Percentiles rank a stretch among this genome's conserved stretches.
Conservation (phyloP, 2,329 filamentous ascomycete genomes). For the Capronia coronata region DNA sequence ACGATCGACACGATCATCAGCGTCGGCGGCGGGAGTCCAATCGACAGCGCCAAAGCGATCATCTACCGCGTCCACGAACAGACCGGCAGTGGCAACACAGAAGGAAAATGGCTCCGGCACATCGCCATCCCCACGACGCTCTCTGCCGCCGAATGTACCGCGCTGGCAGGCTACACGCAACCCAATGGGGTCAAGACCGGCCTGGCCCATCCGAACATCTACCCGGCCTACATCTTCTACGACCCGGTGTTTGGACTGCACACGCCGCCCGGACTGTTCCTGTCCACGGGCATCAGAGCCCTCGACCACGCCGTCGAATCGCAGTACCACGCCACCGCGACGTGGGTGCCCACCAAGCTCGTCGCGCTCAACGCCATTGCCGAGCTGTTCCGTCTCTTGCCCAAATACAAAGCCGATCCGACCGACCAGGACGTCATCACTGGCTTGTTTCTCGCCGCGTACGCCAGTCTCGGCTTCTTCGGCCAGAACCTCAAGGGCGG, state of each 20-base stretch:
- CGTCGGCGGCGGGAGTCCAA: constrained; percentile 51
- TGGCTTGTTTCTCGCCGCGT: constrained; percentile 48
- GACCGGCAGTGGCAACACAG: background rate
- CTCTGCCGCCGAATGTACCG: constrained; percentile 51
- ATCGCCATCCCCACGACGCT: constrained; percentile 47
- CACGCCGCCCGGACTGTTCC: constrained; percentile 46
- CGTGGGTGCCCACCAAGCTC: constrained; percentile 47
- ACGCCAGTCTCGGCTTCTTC: constrained; percentile 46
- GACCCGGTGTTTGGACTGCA: constrained; percentile 47
- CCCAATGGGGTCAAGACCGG: constrained; percentile 47
- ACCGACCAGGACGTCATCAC: constrained; percentile 45
- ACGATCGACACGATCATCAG: constrained; percentile 50
- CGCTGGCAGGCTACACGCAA: constrained; percentile 48
- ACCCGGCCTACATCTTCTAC: constrained; percentile 36
- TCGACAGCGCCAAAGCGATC: constrained; percentile 48
- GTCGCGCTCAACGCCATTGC: constrained; percentile 42
- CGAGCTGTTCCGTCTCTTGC: constrained; percentile 45
- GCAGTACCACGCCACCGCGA: constrained; percentile 48
- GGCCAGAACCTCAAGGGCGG: constrained; percentile 47
- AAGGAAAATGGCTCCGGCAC: constrained; percentile 38
- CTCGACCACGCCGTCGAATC: constrained; percentile 52
- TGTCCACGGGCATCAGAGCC: constrained; percentile 48
- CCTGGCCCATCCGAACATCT: constrained; percentile 26
- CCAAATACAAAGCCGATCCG: constrained; percentile 38
- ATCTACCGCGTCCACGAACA: constrained; percentile 41